Evolutionary conservation across 140 eudicot genomes (phyloP).

Genomic region (Senecio squalidus): DNA sequence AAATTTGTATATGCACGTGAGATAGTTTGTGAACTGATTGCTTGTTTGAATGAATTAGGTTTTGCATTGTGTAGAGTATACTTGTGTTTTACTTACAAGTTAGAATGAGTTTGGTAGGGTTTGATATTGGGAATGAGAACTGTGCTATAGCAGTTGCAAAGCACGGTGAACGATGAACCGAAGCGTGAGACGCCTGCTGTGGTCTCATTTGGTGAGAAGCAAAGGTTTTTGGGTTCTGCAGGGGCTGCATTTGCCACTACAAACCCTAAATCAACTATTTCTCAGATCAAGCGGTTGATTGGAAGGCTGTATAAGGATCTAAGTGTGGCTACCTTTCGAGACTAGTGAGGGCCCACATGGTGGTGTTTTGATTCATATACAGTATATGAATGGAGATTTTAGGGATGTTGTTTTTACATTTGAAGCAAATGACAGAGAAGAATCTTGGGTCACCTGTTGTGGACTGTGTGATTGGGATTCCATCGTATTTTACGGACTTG

Average conservation of each 20-base stretch:
- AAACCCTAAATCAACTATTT: constrained; percentile 69
- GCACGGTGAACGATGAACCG: constrained; percentile 68
- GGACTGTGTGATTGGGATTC: constrained; percentile 84
- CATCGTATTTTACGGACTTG: constrained; percentile 63
- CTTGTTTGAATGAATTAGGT: too few species aligned
- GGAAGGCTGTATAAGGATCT: too few species aligned
- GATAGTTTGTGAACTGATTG: too few species aligned
- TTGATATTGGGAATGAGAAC: too few species aligned
- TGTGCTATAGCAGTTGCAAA: constrained; percentile 54
- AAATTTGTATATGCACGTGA: too few species aligned
- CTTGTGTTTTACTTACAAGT: too few species aligned
- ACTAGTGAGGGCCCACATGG: constrained; percentile 67
- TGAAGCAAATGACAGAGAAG: constrained; percentile 59
- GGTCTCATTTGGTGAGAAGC: too few species aligned
- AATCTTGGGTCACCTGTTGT: constrained; percentile 36
- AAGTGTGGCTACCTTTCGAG: constrained; percentile 66
- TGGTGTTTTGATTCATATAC: constrained; percentile 65
- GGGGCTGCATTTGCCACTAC: too few species aligned
- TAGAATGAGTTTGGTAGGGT: too few species aligned
- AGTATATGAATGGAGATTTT: constrained; percentile 57
- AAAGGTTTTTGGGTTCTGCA: too few species aligned
- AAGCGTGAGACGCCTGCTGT: constrained; percentile 68
- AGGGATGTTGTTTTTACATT: constrained; percentile 74
- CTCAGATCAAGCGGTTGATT: too few species aligned
- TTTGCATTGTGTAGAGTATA: too few species aligned